Percentiles rank a stretch among this genome's conserved stretches.
Conservation (phyloP, 225 moss, liverwort and hornwort species). For the Lunularia cruciata region DNA sequence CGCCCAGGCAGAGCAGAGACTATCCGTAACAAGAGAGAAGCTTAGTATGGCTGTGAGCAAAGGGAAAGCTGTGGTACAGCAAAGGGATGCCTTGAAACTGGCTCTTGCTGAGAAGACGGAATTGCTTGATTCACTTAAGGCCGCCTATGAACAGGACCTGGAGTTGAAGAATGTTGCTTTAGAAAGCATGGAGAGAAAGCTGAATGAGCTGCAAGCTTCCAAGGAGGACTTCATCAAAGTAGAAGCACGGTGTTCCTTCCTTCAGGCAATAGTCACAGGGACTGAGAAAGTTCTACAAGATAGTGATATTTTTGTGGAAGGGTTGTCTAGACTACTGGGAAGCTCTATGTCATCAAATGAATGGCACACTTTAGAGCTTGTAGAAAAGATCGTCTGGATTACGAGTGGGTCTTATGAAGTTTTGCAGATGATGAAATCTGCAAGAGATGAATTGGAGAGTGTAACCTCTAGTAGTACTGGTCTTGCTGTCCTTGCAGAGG, state of each 20-base stretch:
- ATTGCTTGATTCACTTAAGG: slow-evolving; percentile 48
- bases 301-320: slow-evolving; percentile 26
- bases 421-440: slow-evolving; percentile 19
- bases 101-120: slow-evolving; percentile 45
- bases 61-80: slow-evolving; percentile 45
- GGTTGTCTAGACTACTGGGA: slow-evolving; percentile 20
- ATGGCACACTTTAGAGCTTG: slow-evolving; percentile 33
- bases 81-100: slow-evolving; percentile 35
- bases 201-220: slow-evolving; percentile 37
- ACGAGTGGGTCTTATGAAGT: slow-evolving; percentile 21
- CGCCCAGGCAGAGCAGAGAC: slow-evolving; percentile 47
- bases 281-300: slow-evolving; percentile 31
- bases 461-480: not conserved
- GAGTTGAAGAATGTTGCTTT: slow-evolving; percentile 42
- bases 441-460: slow-evolving; percentile 8
- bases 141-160: slow-evolving; percentile 39
- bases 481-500: not conserved
- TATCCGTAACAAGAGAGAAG: slow-evolving; percentile 39
- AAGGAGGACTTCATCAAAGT: slow-evolving; percentile 25
- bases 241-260: slow-evolving; percentile 33
- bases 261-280: slow-evolving; percentile 29
- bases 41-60: slow-evolving; percentile 51
- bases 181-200: slow-evolving; percentile 43
- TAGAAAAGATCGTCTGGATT: slow-evolving; percentile 33
- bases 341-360: slow-evolving; percentile 8